Evolutionary conservation across 2,329 filamentous ascomycete species (phyloP).

Genomic region (Ploettnerulaceae sp.): DNA sequence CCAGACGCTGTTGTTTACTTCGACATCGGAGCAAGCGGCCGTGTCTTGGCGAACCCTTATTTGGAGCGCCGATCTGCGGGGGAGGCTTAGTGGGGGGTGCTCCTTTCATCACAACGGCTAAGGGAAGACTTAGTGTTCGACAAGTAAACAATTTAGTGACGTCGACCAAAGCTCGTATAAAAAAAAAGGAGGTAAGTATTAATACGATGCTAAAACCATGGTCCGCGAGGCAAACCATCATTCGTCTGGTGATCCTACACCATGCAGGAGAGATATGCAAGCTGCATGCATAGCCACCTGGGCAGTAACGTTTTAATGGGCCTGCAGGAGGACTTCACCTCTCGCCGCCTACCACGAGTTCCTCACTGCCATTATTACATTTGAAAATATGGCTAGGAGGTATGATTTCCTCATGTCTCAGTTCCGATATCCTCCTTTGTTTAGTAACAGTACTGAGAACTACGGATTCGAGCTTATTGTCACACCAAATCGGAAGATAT

Average conservation of each 20-base stretch:
- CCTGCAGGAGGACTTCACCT: slow-evolving; percentile 1
- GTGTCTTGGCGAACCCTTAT: slow-evolving; percentile 9
- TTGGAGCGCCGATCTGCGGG: slow-evolving; percentile 10
- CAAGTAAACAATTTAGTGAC: too few species aligned
- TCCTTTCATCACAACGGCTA: background rate
- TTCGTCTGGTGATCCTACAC: slow-evolving; percentile 1
- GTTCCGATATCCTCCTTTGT: too few species aligned
- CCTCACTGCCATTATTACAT: too few species aligned
- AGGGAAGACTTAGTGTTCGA: too few species aligned
- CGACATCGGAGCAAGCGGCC: slow-evolving; percentile 11
- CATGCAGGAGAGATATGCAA: slow-evolving; percentile 12
- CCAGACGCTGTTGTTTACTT: slow-evolving; percentile 5
- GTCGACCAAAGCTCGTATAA: too few species aligned
- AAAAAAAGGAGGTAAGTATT: background rate
- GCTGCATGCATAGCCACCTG: slow-evolving; percentile 10
- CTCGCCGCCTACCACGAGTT: slow-evolving; percentile 8
- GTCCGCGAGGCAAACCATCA: slow-evolving; percentile 5
- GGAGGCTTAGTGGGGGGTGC: background rate
- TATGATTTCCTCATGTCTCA: too few species aligned
- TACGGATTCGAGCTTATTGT: too few species aligned
- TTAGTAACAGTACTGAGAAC: too few species aligned
- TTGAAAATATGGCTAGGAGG: too few species aligned
- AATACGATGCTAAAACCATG: background rate
- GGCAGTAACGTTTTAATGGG: background rate
- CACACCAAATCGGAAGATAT: too few species aligned